Evolutionary conservation across 2,329 filamentous ascomycete genomes (phyloP).

Genomic region (Penicillium sp.): DNA sequence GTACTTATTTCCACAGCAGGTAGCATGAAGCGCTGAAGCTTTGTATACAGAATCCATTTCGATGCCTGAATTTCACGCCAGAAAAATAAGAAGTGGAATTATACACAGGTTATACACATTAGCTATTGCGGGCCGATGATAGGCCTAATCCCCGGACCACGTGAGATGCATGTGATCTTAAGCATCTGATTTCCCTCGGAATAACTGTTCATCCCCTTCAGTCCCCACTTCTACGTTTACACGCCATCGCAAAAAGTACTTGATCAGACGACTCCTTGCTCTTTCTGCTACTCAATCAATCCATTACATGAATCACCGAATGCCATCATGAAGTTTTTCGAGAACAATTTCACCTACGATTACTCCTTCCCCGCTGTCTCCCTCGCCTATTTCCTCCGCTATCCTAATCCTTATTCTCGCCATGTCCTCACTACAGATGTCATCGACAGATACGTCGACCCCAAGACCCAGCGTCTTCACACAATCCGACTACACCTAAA

Average conservation of each 20-base stretch:
- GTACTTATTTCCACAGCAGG: not conserved
- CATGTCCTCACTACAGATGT: constrained; percentile 67
- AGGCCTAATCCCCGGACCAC: not conserved
- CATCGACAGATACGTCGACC: constrained; percentile 61
- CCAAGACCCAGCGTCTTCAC: constrained; percentile 57
- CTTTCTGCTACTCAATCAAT: constrained; percentile 4
- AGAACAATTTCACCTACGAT: constrained; percentile 59
- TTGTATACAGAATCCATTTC: not conserved
- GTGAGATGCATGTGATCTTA: not conserved
- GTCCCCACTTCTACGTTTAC: constrained; percentile 9
- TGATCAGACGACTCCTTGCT: constrained; percentile 17
- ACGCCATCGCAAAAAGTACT: constrained; percentile 19
- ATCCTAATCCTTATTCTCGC: constrained; percentile 64
- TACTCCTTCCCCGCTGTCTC: constrained; percentile 65
- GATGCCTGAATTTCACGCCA: not conserved
- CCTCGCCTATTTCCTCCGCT: constrained; percentile 67
- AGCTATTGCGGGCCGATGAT: constrained; percentile 6
- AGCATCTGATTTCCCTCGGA: constrained; percentile 4
- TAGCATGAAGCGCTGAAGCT: not conserved
- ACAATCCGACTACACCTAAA: constrained; percentile 63
- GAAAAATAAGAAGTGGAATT: not conserved
- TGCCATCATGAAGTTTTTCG: constrained; percentile 52
- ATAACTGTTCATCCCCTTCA: constrained; percentile 3
- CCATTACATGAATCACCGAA: constrained; percentile 11
- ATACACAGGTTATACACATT: not conserved